These are phyloP conservation scores for Paecilomyces sp. DNA, from an alignment of 2,329 filamentous ascomycete genomes.

Conservation along the genomic window DNA sequence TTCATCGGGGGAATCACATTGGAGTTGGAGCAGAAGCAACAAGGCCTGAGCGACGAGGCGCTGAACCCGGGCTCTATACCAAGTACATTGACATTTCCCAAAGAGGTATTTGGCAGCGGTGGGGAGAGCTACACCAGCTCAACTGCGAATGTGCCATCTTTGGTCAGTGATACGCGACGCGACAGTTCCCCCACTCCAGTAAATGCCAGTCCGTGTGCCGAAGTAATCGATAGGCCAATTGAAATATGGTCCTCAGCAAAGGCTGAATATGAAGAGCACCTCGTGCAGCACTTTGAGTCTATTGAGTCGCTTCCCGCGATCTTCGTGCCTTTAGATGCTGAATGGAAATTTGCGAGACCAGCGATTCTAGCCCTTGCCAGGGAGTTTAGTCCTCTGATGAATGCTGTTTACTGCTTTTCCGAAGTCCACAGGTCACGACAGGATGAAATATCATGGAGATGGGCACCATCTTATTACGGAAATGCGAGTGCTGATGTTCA, in stretches of 20 bases:
- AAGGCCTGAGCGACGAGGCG: slow-evolving; percentile 12
- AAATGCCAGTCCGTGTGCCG: slow-evolving; percentile 1
- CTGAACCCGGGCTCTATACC: background rate
- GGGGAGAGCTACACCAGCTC: background rate
- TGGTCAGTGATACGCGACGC: slow-evolving; percentile 10
- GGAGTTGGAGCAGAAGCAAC: slow-evolving; percentile 27
- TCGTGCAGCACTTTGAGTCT: slow-evolving; percentile 20
- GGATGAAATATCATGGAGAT: slow-evolving; percentile 19
- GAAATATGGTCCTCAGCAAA: slow-evolving; percentile 14
- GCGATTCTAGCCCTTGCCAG: slow-evolving; percentile 17
- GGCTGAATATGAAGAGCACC: slow-evolving; percentile 19
- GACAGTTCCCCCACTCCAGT: slow-evolving; percentile 6
- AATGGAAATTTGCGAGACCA: slow-evolving; percentile 24
- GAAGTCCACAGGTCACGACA: slow-evolving; percentile 21
- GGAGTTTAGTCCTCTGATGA: slow-evolving; percentile 17
- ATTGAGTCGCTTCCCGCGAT: slow-evolving; percentile 22
- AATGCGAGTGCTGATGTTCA: slow-evolving; percentile 24
- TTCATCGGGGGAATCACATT: slow-evolving; percentile 30
- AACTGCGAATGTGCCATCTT: slow-evolving; percentile 1
- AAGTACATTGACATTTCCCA: background rate
- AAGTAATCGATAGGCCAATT: slow-evolving; percentile 2
- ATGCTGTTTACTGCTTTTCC: slow-evolving; percentile 26
- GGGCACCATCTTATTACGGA: slow-evolving; percentile 23
- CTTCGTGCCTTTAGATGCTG: slow-evolving; percentile 22
- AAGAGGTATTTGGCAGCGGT: background rate